phyloP scores from a whole-genome alignment of 805 yeast genomes.

The Lipomyces sp. region DNA sequence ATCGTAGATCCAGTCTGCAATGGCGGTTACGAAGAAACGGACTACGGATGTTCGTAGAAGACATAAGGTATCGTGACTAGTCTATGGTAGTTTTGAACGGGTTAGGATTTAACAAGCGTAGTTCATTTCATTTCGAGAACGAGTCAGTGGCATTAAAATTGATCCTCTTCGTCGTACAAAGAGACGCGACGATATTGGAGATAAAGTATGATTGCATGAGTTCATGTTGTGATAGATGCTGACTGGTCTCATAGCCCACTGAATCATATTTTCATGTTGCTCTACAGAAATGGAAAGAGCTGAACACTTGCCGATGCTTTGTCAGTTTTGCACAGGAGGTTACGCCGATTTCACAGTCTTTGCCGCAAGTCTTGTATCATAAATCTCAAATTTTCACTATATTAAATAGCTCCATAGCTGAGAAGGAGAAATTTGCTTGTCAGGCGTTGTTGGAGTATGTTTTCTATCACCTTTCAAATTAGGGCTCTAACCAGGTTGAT shows the following conservation, averaged over 20 bases:
- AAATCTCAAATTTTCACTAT: slow-evolving; percentile 62
- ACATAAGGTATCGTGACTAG: slow-evolving; percentile 25
- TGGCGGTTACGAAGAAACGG: slow-evolving; percentile 34
- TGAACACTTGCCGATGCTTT: slow-evolving; percentile 75
- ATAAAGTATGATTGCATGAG: slow-evolving; percentile 16
- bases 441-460: slow-evolving; percentile 76
- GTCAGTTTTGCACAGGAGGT: slow-evolving; percentile 64
- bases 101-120: not conserved
- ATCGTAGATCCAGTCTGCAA: not conserved
- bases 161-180: slow-evolving; percentile 59
- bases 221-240: not conserved
- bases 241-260: slow-evolving; percentile 19
- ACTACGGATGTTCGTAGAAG: slow-evolving; percentile 22
- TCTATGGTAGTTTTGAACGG: not conserved
- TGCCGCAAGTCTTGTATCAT: slow-evolving; percentile 82
- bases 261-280: slow-evolving; percentile 77
- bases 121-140: slow-evolving; percentile 72
- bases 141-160: slow-evolving; percentile 80
- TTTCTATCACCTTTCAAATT: not conserved
- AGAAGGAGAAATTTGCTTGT: slow-evolving; percentile 69
- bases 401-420: slow-evolving; percentile 53
- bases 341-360: slow-evolving; percentile 61
- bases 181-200: slow-evolving; percentile 39
- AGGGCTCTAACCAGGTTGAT: slow-evolving; percentile 9
- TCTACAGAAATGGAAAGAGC: slow-evolving; percentile 84